These are phyloP conservation scores for Bruguiera gymnorhiza DNA, from an alignment of 345 rosid genomes.

Conservation along the genomic window DNA sequence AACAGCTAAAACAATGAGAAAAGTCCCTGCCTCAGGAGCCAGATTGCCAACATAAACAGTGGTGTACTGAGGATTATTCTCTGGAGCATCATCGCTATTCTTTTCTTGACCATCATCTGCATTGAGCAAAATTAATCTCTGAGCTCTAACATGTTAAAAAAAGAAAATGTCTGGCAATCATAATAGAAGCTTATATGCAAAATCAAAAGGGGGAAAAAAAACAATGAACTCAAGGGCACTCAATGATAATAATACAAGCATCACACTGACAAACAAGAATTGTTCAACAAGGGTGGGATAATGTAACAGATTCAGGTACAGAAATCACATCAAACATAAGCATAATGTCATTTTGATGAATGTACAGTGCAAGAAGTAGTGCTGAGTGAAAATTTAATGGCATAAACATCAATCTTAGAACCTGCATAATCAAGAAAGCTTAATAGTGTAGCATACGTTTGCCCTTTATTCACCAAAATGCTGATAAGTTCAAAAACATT, in stretches of 20 bases:
- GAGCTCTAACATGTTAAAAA: not conserved
- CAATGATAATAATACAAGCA: not conserved
- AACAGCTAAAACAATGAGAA: too few relatives aligned
- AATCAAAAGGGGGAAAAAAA: not conserved
- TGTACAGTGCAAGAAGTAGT: not conserved
- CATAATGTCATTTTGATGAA: not conserved
- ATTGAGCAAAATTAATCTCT: not conserved
- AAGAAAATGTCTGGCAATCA: not conserved
- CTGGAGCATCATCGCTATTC: slow-evolving; percentile 62
- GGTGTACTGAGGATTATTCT: slow-evolving; percentile 74
- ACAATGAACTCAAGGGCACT: not conserved
- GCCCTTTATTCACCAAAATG: not conserved
- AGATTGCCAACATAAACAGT: slow-evolving; percentile 90
- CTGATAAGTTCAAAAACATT: not conserved
- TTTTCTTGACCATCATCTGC: slow-evolving; percentile 81
- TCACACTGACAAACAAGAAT: slow-evolving; percentile 2
- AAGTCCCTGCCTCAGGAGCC: slow-evolving; percentile 60
- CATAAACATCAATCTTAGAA: too few relatives aligned
- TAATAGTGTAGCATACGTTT: not conserved
- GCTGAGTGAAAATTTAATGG: too few relatives aligned
- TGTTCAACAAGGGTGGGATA: not conserved
- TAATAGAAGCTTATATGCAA: not conserved
- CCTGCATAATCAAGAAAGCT: not conserved
- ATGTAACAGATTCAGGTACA: not conserved
- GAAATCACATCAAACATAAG: not conserved